Percentiles rank a stretch among this genome's conserved stretches.
Conservation (phyloP, 306 rosid species). For the Cicer arietinum region DNA sequence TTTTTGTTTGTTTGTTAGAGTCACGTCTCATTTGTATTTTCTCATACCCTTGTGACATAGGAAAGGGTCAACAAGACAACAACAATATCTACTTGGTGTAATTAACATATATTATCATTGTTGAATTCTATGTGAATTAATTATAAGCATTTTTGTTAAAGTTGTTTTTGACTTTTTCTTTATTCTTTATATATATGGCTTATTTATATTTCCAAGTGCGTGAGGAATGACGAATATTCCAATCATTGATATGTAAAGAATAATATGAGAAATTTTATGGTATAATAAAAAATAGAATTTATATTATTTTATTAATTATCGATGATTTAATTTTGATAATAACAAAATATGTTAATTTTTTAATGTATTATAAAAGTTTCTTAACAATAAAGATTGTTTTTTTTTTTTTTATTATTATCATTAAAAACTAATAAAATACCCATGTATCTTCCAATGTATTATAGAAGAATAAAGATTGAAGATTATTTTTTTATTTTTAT, state of each 20-base stretch:
- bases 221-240: conserved; percentile 23
- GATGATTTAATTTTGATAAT: too few relatives aligned
- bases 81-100: conserved; percentile 3
- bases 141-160: conserved; percentile 27
- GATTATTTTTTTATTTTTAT: too few relatives aligned
- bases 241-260: conserved; percentile 17
- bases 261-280: neutral
- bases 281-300: neutral
- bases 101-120: conserved; percentile 14
- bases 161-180: neutral
- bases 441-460: too few relatives aligned
- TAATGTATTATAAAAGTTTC: too few relatives aligned
- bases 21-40: conserved; percentile 33
- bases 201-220: neutral
- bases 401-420: too few relatives aligned
- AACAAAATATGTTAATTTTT: too few relatives aligned
- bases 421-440: too few relatives aligned
- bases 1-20: neutral
- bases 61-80: conserved; percentile 7
- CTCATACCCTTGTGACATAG: conserved; percentile 6
- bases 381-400: neutral
- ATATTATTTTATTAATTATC: too few relatives aligned
- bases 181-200: neutral
- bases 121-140: conserved; percentile 33
- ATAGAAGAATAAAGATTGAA: too few relatives aligned